Evolutionary conservation across 2,329 filamentous ascomycete species (phyloP), one percentile per base, ranked within the genome.

Genomic region (Penicillium sp.): DNA sequence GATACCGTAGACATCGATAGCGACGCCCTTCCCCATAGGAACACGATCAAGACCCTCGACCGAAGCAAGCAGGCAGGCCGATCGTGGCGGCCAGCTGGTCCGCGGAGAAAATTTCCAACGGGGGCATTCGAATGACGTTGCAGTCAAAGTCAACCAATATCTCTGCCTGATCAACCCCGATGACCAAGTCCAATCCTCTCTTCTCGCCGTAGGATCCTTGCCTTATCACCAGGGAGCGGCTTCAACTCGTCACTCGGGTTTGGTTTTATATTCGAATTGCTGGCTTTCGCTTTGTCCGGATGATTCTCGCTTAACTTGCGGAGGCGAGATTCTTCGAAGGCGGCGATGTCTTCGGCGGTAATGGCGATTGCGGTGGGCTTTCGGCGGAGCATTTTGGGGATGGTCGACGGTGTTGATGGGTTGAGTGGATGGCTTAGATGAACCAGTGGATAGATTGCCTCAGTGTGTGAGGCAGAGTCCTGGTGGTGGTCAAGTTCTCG

Each of bases 201-300:
- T 62, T 81, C 79, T 4, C 79, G 70, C 39, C 79, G 72, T 57
- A 80, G 75, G 62, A 81, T 80, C 56, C 77, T 70, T 35, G 79
- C 78, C 64, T 80, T 81, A 58, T 81, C 79, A 0, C 78, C 79
- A 1, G 80, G 79, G 46, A 82, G 67, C 16, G 80, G 80, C 64
- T 81, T 82, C 67, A 82, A 63, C 60, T 82, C 80, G 70, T 82
- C 79, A 59, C 76, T 82, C 5, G 80, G 79, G 69, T 82, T 79
- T 46, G 76, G 65, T 19, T 68, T 70, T 31, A 59, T 56, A 55
- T 68, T 70, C 43, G 65, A 60, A 44, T 50, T 53, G 36, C 10
- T 65, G 24, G 60, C 65, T 47, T 66, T 69, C 53, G 61, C 49
- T 41, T 63, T 55, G 35, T 67, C 64, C 22, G 60, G 56, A 57